A percentile compares a stretch with the other conserved stretches of the same genome.
Conservation (phyloP, 2,329 filamentous ascomycete species). For the Aspergillus costaricaensis region DNA sequence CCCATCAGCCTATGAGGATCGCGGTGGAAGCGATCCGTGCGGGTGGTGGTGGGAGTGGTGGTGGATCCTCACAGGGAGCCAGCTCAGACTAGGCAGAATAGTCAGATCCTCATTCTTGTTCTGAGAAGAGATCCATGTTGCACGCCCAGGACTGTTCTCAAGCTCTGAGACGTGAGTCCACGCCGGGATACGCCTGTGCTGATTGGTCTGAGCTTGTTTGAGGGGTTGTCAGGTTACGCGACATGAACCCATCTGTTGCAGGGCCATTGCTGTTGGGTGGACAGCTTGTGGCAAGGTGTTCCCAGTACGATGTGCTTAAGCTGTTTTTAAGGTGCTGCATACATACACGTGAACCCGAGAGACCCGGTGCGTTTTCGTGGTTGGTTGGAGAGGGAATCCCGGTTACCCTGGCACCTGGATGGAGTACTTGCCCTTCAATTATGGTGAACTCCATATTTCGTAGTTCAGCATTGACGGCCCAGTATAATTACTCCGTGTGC, state of each 20-base stretch:
- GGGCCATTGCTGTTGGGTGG: not conserved
- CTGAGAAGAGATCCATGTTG: not conserved
- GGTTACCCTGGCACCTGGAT: not conserved
- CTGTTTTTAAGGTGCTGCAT: conserved; percentile 10
- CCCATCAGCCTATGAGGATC: conserved; percentile 22
- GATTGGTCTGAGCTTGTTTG: conserved; percentile 16
- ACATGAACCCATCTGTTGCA: conserved; percentile 3
- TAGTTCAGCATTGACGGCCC: not conserved
- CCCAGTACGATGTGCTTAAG: conserved; percentile 1
- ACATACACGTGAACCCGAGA: conserved; percentile 17
- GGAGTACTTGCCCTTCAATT: not conserved
- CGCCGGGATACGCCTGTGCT: conserved; percentile 3
- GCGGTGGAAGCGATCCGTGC: conserved; percentile 18
- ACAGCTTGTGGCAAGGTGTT: not conserved
- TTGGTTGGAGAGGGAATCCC: not conserved
- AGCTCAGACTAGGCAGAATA: not conserved
- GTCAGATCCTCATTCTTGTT: not conserved
- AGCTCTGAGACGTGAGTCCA: not conserved
- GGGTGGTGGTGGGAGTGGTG: conserved; percentile 17
- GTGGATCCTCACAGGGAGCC: conserved; percentile 17
- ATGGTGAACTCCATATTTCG: not conserved
- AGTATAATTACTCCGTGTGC: not conserved
- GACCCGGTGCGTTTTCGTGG: not conserved
- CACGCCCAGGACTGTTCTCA: not conserved
- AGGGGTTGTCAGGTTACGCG: conserved; percentile 7